Percentiles rank a stretch among this genome's conserved stretches.
Evolutionary conservation across 2,329 filamentous ascomycete species (phyloP).

Genomic region (Scorias spongiosa): DNA sequence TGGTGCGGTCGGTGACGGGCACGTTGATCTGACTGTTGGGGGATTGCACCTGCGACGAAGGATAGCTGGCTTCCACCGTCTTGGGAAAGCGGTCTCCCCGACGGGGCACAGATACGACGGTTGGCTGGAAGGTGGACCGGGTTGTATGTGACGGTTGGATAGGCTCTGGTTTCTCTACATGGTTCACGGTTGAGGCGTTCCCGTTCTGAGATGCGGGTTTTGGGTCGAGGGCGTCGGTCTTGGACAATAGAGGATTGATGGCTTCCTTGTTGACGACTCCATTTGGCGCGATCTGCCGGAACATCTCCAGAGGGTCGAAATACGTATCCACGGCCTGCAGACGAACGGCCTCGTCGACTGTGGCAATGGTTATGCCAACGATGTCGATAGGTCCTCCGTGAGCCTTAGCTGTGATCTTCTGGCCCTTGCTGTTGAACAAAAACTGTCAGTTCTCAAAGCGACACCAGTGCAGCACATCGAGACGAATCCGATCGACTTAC

Average conservation of each 20-base stretch:
- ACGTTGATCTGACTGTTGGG: constrained; percentile 10
- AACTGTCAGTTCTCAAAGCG: neutral
- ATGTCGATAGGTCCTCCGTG: constrained; percentile 48
- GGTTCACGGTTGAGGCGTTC: constrained; percentile 2
- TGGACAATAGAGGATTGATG: constrained; percentile 21
- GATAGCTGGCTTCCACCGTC: neutral
- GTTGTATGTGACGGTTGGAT: constrained; percentile 10
- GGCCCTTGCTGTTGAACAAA: constrained; percentile 34
- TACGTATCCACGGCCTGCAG: constrained; percentile 46
- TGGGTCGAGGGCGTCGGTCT: constrained; percentile 11
- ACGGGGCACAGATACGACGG: constrained; percentile 10
- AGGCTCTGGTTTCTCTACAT: constrained; percentile 11
- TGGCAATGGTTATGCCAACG: constrained; percentile 46
- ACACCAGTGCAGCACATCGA: neutral
- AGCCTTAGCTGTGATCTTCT: constrained; percentile 47
- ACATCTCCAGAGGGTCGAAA: constrained; percentile 53
- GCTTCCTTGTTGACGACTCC: constrained; percentile 32
- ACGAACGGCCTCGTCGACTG: constrained; percentile 44
- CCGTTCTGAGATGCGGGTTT: neutral
- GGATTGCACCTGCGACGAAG: constrained; percentile 5
- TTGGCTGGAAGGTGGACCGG: constrained; percentile 8
- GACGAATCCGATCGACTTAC: constrained; percentile 26
- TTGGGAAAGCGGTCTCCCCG: constrained; percentile 5
- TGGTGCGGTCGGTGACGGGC: neutral
- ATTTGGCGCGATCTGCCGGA: constrained; percentile 44